Evolutionary conservation across 805 yeast species (phyloP).

Genomic region (Pachysolen tannophilus): DNA sequence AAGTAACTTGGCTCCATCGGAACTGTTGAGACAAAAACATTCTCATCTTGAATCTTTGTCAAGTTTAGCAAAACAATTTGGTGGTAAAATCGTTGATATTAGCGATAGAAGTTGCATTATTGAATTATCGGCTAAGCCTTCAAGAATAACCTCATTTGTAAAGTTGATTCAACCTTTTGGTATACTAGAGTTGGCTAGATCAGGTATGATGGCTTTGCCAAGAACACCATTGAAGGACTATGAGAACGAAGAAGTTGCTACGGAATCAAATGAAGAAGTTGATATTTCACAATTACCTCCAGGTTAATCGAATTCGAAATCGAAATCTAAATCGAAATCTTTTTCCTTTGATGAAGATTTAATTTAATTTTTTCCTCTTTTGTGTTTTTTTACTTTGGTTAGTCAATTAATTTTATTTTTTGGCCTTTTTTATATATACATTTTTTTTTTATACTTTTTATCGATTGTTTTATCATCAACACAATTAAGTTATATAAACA

Average conservation of each 20-base stretch:
- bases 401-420: too few species aligned
- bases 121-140: constrained; percentile 91
- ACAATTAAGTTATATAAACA: too few species aligned
- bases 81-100: constrained; percentile 88
- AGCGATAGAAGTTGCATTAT: constrained; percentile 90
- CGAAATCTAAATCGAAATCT: too few species aligned
- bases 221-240: constrained; percentile 75
- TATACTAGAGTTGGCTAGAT: constrained; percentile 89
- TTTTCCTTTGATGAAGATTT: too few species aligned
- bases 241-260: constrained; percentile 41
- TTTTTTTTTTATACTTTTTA: neutral
- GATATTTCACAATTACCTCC: constrained; percentile 93
- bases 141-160: constrained; percentile 78
- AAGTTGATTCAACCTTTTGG: constrained; percentile 93
- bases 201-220: constrained; percentile 98
- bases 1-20: constrained; percentile 79
- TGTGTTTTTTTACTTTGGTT: too few species aligned
- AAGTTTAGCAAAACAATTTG: constrained; percentile 75
- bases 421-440: neutral
- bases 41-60: constrained; percentile 80
- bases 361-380: too few species aligned
- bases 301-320: constrained; percentile 70
- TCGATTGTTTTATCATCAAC: neutral
- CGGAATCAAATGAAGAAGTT: constrained; percentile 53
- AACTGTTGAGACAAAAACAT: constrained; percentile 91